phyloP scores from a whole-genome alignment of 208 protist genomes.

The Wallacemonas sp. region DNA sequence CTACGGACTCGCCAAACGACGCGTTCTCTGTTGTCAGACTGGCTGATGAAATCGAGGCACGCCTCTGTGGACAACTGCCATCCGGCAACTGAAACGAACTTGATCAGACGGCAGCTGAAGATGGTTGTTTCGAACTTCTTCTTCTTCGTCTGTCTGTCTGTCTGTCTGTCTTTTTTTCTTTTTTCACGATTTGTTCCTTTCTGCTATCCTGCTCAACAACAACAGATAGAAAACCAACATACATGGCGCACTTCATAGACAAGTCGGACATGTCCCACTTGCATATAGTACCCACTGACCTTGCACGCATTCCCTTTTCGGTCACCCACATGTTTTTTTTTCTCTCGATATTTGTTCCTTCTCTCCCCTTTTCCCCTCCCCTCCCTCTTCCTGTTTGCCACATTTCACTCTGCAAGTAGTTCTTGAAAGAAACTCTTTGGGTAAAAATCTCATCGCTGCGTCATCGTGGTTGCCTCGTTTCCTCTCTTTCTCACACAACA shows the following conservation, averaged over 20 bases:
- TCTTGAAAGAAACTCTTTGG: no score
- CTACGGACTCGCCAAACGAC: neutral
- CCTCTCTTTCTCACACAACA: neutral
- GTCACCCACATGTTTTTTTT: slow-evolving; percentile 6
- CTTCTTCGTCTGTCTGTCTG: neutral
- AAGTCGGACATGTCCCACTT: no score
- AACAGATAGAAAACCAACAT: neutral
- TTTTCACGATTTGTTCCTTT: slow-evolving; percentile 8
- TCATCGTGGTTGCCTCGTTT: no score
- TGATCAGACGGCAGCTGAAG: no score
- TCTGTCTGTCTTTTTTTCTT: slow-evolving; percentile 13
- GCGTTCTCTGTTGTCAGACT: neutral
- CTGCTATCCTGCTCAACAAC: neutral
- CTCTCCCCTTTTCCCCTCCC: neutral
- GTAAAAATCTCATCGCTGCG: no score
- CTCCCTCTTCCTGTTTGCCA: neutral
- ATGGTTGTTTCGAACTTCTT: no score
- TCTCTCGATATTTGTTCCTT: slow-evolving; percentile 3
- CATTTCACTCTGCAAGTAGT: no score
- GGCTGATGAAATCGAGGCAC: neutral
- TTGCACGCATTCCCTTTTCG: neutral
- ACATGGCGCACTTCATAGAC: no score
- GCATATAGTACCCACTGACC: no score
- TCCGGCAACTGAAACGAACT: no score
- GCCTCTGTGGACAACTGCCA: neutral